Evolutionary conservation across 202 grass and related monocot genomes (phyloP), one percentile per base, ranked within the genome.

Genomic region (Panicum virgatum): DNA sequence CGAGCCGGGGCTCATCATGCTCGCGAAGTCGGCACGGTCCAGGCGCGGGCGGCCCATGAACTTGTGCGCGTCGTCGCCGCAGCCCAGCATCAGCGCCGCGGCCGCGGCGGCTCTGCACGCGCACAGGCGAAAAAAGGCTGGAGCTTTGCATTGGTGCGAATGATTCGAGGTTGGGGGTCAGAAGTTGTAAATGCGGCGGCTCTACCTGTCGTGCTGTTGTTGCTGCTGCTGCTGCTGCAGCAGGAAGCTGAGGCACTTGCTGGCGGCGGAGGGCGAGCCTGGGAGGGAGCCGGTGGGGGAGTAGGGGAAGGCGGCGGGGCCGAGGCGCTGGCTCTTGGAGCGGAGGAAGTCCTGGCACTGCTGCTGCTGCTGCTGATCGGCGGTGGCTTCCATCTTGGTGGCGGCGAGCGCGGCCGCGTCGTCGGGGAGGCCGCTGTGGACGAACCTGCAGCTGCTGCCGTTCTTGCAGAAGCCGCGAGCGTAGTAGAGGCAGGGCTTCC

Each of bases 391-490:
- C 61, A 87, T 84, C 43, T 75, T 82, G 45, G 86, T 30, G 27
- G 9, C 52, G 18, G 79, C 66, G 5, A 82, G 52, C 30, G 36
- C 62, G 0, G 80, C 70, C 3, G 48, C 64, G 22, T 92, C 92
- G 47, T 94, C 94, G 3, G 86, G 83, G 11, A 97, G 77, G 25
- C 82, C 90, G 45, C 83, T 80, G 42, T 97, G 94, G 19, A 98
- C 78, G 69, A 98, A 98, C 51, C 88, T 71, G 61, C 95, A 98
- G 65, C 59, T 81, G 75, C 83, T 88, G 12, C 92, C 95, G 76
- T 98, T 92, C 78, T 94, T 98, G 86, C 95, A 98, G 87, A 89
- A 98, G 2, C 95, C 95, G 53, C 95, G 89, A 4, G 95, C 86
- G 60, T 85, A 98, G 79, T 98, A 94, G 15, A 93, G 90, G 77